Evolutionary conservation across 768 basidiomycete species (phyloP).

Genomic region (Saitozyma podzolica): DNA sequence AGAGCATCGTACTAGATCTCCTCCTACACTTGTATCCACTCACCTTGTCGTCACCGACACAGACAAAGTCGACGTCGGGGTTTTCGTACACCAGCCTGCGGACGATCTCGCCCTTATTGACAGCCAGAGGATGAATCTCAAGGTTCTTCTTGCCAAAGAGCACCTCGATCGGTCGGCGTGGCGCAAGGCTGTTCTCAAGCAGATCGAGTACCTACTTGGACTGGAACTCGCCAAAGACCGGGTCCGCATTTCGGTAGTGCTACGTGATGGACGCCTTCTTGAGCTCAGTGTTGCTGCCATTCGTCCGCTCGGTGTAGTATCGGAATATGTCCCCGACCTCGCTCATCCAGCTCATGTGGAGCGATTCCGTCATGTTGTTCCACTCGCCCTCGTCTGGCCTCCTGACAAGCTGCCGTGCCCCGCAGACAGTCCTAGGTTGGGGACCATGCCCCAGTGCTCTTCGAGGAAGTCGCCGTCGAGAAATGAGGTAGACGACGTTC

Average conservation of each 20-base stretch:
- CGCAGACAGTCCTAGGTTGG: conserved; percentile 81
- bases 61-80: conserved; percentile 91
- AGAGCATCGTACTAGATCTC: no score
- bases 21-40: no score
- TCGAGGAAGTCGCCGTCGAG: conserved; percentile 91
- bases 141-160: conserved; percentile 98
- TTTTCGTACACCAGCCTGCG: conserved; percentile 89
- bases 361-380: conserved; percentile 80
- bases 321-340: conserved; percentile 94
- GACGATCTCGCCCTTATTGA: conserved; percentile 99
- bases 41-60: conserved; percentile 97
- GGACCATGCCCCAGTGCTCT: conserved; percentile 82
- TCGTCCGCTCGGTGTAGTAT: conserved; percentile 95
- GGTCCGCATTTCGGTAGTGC: conserved; percentile 91
- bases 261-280: conserved; percentile 98
- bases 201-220: conserved; percentile 95
- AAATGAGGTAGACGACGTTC: conserved; percentile 96
- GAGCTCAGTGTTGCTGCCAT: conserved; percentile 91
- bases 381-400: conserved; percentile 68
- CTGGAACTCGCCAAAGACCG: conserved; percentile 93
- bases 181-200: conserved; percentile 87
- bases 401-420: conserved; percentile 93
- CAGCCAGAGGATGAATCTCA: conserved; percentile 89
- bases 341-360: conserved; percentile 97
- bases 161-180: conserved; percentile 92